phyloP scores from a whole-genome alignment of 768 basidiomycete genomes.

The Mycena olivaceomarginata region DNA sequence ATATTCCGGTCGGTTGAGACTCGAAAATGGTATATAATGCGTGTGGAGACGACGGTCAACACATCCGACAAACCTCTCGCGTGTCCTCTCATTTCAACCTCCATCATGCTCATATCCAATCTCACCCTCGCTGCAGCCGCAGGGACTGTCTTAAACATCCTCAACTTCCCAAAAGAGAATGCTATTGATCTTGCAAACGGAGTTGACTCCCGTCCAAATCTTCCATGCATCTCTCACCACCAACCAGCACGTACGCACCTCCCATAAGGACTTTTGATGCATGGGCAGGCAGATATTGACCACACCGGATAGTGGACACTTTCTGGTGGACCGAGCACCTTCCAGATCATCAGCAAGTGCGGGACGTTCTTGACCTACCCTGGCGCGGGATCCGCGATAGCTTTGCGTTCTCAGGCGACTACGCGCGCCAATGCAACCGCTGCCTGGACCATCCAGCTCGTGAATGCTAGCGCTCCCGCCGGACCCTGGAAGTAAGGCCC shows the following conservation, averaged over 20 bases:
- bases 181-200: slow-evolving; percentile 8
- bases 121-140: slow-evolving; percentile 6
- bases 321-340: neutral
- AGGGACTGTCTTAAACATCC: slow-evolving; percentile 16
- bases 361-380: slow-evolving; percentile 17
- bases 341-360: slow-evolving; percentile 22
- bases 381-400: slow-evolving; percentile 22
- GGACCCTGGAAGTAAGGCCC: slow-evolving; percentile 8
- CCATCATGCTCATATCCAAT: slow-evolving; percentile 9
- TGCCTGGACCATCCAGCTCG: slow-evolving; percentile 4
- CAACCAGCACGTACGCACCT: neutral
- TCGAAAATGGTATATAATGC: slow-evolving; percentile 1
- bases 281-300: neutral
- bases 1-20: neutral
- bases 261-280: neutral
- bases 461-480: neutral
- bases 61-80: neutral
- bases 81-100: neutral
- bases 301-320: neutral
- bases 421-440: slow-evolving; percentile 12
- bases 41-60: neutral
- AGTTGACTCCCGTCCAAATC: slow-evolving; percentile 17
- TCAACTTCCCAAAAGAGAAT: slow-evolving; percentile 18
- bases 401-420: slow-evolving; percentile 20
- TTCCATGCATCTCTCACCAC: neutral